Percentiles rank a stretch among this genome's conserved stretches.
Conservation (phyloP, 768 basidiomycete species). For the Naganishia onofrii region DNA sequence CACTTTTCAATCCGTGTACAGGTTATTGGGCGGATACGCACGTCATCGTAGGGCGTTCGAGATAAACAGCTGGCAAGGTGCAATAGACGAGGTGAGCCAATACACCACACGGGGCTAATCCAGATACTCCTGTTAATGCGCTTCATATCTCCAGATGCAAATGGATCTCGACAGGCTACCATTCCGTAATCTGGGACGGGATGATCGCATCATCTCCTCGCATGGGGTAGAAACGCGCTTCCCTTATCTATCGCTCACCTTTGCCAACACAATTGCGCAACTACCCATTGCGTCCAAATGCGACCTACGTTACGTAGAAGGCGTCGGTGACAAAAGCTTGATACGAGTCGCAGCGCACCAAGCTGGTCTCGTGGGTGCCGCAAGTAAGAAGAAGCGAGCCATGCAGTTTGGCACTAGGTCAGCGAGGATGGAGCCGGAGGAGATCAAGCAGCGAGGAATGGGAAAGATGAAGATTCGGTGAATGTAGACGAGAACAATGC, state of each 20-base stretch:
- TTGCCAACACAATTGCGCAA: constrained; percentile 70
- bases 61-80: constrained; percentile 67
- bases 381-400: constrained; percentile 77
- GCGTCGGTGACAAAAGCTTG: constrained; percentile 84
- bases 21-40: constrained; percentile 84
- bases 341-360: constrained; percentile 68
- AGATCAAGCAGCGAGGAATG: constrained; percentile 26
- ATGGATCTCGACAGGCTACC: constrained; percentile 84
- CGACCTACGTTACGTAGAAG: constrained; percentile 71
- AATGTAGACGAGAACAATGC: no score
- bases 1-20: constrained; percentile 31
- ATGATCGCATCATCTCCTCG: constrained; percentile 87
- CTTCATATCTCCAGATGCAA: constrained; percentile 64
- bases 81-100: constrained; percentile 71
- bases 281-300: constrained; percentile 79
- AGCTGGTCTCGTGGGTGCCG: constrained; percentile 74
- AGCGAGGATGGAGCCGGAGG: constrained; percentile 43
- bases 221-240: constrained; percentile 90
- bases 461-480: constrained; percentile 19
- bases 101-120: background rate
- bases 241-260: constrained; percentile 78
- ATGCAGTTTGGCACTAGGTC: constrained; percentile 73
- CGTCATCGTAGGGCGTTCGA: constrained; percentile 77
- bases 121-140: background rate
- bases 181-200: constrained; percentile 82